Evolutionary conservation across 176 grass and related monocot genomes (phyloP).

Genomic region (bread wheat (Triticum aestivum)): IWGSC_CS_RefSeq_v2.1 NC_057794.1:463713741-463714240

Average conservation of each 20-base stretch:
- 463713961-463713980: neutral
- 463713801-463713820: neutral
- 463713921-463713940: neutral
- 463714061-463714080: neutral
- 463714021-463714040: slow-evolving; percentile 12
- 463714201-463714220: slow-evolving; percentile 46
- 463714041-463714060: neutral
- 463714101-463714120: neutral
- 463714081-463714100: slow-evolving; percentile 2
- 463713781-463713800: slow-evolving; percentile 27
- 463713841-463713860: neutral
- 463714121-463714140: neutral
- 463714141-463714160: neutral
- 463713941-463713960: neutral
- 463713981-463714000: slow-evolving; percentile 33
- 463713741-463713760: neutral
- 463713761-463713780: slow-evolving; percentile 13
- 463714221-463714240: slow-evolving; percentile 46
- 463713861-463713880: neutral
- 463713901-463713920: neutral
- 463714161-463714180: neutral
- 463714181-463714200: neutral
- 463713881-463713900: neutral
- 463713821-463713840: neutral
- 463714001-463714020: neutral